Conservation (phyloP, 306 rosid species). For the Quercus wislizeni region DNA sequence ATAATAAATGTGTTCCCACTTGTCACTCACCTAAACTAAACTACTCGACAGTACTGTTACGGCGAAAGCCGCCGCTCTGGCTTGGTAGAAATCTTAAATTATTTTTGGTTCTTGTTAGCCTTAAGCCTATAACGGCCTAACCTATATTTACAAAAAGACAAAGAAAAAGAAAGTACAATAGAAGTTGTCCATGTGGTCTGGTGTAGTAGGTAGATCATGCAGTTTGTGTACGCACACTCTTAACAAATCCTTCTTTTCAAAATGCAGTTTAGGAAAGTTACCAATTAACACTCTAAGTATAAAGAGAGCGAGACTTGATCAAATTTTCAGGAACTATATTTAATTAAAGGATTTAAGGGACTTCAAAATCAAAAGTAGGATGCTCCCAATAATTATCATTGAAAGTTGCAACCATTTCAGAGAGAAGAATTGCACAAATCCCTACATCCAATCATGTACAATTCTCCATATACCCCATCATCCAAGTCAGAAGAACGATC, state of each 20-base stretch:
- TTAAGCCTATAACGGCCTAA: too few species aligned
- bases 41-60: too few species aligned
- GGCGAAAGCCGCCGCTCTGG: too few species aligned
- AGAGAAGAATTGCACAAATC: conserved; percentile 40
- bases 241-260: too few species aligned
- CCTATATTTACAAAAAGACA: too few species aligned
- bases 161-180: too few species aligned
- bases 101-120: too few species aligned
- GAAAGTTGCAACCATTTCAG: conserved; percentile 12
- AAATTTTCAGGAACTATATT: not conserved
- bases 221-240: not conserved
- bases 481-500: not conserved
- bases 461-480: conserved; percentile 35
- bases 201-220: conserved; percentile 18
- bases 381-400: conserved; percentile 1
- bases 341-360: not conserved
- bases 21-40: too few species aligned
- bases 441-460: conserved; percentile 41
- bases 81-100: too few species aligned
- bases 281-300: not conserved
- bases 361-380: conserved; percentile 5
- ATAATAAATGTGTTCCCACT: too few species aligned
- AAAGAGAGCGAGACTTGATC: not conserved
- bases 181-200: too few species aligned
- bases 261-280: too few species aligned